Evolutionary conservation across 495 filamentous ascomycete genomes (phyloP).

Genomic region (Aspergillus olivimuriae): DNA sequence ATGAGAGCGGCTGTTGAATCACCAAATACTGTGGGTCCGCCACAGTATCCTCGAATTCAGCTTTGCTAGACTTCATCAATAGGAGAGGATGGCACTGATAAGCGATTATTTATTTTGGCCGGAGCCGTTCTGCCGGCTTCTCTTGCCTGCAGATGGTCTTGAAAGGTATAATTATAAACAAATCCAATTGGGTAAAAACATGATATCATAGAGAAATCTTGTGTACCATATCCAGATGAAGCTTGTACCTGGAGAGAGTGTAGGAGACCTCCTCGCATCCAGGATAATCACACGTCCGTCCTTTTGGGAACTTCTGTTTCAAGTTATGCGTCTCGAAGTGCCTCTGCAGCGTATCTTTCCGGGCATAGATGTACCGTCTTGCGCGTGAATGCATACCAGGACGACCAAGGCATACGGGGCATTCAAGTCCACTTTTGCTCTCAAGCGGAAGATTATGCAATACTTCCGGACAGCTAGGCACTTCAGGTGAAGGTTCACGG

Average conservation of each 20-base stretch:
- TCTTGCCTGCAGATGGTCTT: too few relatives aligned
- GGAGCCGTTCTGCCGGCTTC: too few relatives aligned
- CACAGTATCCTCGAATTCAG: too few relatives aligned
- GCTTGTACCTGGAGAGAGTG: background rate
- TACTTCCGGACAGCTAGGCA: background rate
- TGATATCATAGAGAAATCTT: background rate
- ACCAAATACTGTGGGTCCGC: too few relatives aligned
- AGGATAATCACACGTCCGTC: background rate
- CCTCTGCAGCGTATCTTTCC: constrained; percentile 9
- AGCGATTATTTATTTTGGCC: too few relatives aligned
- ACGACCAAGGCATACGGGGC: constrained; percentile 10
- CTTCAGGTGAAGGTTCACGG: background rate
- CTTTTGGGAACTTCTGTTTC: background rate
- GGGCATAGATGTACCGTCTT: constrained; percentile 1
- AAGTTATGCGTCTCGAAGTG: constrained; percentile 10
- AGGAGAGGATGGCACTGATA: too few relatives aligned
- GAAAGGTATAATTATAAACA: too few relatives aligned
- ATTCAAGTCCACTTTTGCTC: constrained; percentile 9
- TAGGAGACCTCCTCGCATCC: background rate
- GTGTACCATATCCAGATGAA: background rate
- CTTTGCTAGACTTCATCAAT: too few relatives aligned
- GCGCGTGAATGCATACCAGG: constrained; percentile 1
- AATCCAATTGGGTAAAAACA: background rate
- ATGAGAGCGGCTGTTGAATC: too few relatives aligned
- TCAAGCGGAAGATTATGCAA: constrained; percentile 1